Evolutionary conservation across 2,329 filamentous ascomycete genomes (phyloP).

Genomic region (Alternaria longipes): DNA sequence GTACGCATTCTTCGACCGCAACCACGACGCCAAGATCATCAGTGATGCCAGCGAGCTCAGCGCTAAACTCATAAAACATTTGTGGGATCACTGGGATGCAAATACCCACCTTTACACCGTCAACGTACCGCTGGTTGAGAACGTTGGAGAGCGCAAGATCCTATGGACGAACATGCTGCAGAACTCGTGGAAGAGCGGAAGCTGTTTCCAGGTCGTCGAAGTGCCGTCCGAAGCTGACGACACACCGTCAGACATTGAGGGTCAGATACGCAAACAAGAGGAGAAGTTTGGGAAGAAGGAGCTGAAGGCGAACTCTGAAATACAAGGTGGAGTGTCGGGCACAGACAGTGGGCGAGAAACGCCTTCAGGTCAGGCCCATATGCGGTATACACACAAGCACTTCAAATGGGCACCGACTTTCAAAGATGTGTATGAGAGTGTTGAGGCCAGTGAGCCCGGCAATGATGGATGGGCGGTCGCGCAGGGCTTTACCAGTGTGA

Average conservation of each 20-base stretch:
- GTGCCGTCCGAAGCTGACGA: slow-evolving; percentile 69
- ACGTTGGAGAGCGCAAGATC: slow-evolving; percentile 75
- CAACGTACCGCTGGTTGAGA: slow-evolving; percentile 86
- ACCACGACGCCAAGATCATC: slow-evolving; percentile 85
- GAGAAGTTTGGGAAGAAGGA: slow-evolving; percentile 57
- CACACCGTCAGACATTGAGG: slow-evolving; percentile 72
- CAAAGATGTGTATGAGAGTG: slow-evolving; percentile 84
- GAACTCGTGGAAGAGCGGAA: slow-evolving; percentile 86
- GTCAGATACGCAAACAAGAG: slow-evolving; percentile 73
- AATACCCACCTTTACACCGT: slow-evolving; percentile 86
- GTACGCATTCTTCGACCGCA: slow-evolving; percentile 87
- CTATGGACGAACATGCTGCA: slow-evolving; percentile 88
- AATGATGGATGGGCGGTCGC: slow-evolving; percentile 95
- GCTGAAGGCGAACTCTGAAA: slow-evolving; percentile 30
- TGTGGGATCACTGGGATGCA: slow-evolving; percentile 76
- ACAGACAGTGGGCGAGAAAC: slow-evolving; percentile 44
- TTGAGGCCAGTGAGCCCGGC: slow-evolving; percentile 79
- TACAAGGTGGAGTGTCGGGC: slow-evolving; percentile 29
- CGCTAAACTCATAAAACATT: slow-evolving; percentile 79
- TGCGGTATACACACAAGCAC: slow-evolving; percentile 77
- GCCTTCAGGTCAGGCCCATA: slow-evolving; percentile 41
- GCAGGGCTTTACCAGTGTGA: slow-evolving; percentile 88
- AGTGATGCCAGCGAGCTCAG: slow-evolving; percentile 77
- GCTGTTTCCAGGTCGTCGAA: slow-evolving; percentile 85
- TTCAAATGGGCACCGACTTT: slow-evolving; percentile 96